phyloP scores from a whole-genome alignment of 495 filamentous ascomycete species.

The Annulohypoxylon moriforme region DNA sequence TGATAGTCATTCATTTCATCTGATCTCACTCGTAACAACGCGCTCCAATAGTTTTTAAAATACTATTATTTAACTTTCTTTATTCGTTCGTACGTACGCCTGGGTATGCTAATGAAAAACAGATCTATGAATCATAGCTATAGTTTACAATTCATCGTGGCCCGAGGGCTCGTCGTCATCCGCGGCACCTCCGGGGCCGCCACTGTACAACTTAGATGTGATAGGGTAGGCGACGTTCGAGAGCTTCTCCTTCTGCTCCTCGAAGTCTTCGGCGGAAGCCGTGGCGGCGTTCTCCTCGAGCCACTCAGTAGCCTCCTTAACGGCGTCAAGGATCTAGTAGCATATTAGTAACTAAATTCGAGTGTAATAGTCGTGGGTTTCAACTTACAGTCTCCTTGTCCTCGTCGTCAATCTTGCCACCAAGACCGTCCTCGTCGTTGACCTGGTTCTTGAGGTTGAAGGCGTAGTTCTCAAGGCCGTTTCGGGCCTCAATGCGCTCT shows the following conservation, averaged over 20 bases:
- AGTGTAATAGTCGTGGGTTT: background rate
- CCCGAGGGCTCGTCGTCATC: conserved; percentile 78
- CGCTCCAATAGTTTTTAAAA: background rate
- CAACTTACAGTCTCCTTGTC: conserved; percentile 91
- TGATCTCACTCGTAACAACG: background rate
- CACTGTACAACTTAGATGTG: conserved; percentile 94
- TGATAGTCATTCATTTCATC: too few species aligned
- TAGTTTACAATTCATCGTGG: conserved; percentile 93
- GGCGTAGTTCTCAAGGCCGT: conserved; percentile 95
- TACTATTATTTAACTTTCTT: conserved; percentile 47
- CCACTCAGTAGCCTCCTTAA: conserved; percentile 98
- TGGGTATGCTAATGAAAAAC: conserved; percentile 47
- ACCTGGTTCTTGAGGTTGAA: conserved; percentile 99
- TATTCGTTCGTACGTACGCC: conserved; percentile 32
- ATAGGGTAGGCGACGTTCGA: conserved; percentile 97
- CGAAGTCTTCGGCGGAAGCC: conserved; percentile 91
- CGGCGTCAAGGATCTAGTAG: conserved; percentile 85
- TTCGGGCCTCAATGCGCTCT: conserved; percentile 92
- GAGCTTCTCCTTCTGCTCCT: conserved; percentile 99
- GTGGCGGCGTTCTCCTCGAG: conserved; percentile 93
- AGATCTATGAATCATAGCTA: conserved; percentile 53
- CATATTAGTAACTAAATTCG: conserved; percentile 34
- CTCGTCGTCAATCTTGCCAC: conserved; percentile 97
- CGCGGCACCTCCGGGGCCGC: conserved; percentile 67
- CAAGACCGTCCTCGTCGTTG: conserved; percentile 95